These are phyloP conservation scores for Botrytis cinerea DNA, from an alignment of 2,329 filamentous ascomycete species.

Conservation along the genomic window DNA sequence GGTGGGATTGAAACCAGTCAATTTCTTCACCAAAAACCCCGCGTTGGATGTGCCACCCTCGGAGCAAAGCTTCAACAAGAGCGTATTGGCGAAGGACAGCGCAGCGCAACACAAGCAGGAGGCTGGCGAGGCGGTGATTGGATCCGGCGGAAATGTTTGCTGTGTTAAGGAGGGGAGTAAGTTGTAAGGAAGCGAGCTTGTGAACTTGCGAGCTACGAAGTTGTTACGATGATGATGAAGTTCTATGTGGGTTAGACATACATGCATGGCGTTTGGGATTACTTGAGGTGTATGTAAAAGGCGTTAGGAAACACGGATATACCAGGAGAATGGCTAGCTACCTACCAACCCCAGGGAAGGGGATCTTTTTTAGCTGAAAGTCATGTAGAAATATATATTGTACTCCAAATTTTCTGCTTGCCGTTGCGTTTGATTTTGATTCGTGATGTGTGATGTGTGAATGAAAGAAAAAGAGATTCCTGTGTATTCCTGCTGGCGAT, in stretches of 20 bases:
- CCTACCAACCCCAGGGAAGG: background rate
- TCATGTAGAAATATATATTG: constrained; percentile 27
- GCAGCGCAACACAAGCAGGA: constrained; percentile 16
- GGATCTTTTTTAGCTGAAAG: constrained; percentile 22
- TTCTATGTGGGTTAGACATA: background rate
- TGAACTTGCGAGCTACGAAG: background rate
- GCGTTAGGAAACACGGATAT: background rate
- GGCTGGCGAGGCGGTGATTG: constrained; percentile 12
- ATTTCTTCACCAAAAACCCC: constrained; percentile 56
- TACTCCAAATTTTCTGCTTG: constrained; percentile 16
- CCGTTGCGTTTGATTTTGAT: background rate
- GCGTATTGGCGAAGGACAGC: constrained; percentile 22
- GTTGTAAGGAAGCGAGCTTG: constrained; percentile 2
- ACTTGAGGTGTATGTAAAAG: background rate
- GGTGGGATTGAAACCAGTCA: constrained; percentile 52
- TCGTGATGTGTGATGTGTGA: background rate
- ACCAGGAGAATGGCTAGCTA: constrained; percentile 27
- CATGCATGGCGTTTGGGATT: background rate
- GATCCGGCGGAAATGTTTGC: constrained; percentile 14
- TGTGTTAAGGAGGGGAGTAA: constrained; percentile 24
- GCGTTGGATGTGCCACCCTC: constrained; percentile 52
- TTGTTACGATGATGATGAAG: background rate
- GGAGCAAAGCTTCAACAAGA: constrained; percentile 48
- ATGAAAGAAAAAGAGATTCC: background rate
- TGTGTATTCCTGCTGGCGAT: background rate